Percentiles rank a stretch among this genome's conserved stretches.
Conservation (phyloP, 129 eudicot species). For the Artemisia argyi region DNA sequence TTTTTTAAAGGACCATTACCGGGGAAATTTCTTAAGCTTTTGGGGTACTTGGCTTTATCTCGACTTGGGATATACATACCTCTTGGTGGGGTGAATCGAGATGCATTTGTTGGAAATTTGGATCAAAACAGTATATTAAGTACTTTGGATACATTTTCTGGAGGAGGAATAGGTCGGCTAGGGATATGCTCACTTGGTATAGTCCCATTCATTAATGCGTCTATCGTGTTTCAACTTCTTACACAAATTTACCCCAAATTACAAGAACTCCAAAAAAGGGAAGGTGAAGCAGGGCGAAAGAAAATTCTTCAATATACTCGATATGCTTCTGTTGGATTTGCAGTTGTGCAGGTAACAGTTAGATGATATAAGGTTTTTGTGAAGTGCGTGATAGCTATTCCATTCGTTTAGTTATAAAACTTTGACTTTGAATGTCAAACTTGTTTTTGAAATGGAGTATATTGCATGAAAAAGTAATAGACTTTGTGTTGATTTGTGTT, state of each 20-base stretch:
- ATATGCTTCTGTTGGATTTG: conserved; percentile 98
- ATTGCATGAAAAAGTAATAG: not conserved
- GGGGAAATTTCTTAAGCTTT: conserved; percentile 86
- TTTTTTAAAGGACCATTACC: conserved; percentile 98
- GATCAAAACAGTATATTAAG: conserved; percentile 82
- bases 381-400: not conserved
- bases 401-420: not conserved
- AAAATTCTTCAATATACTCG: conserved; percentile 93
- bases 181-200: conserved; percentile 98
- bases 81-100: conserved; percentile 97
- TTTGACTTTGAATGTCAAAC: conserved; percentile 10
- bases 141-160: conserved; percentile 97
- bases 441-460: not conserved
- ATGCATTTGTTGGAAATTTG: conserved; percentile 92
- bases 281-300: conserved; percentile 98
- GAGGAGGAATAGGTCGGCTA: conserved; percentile 98
- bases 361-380: not conserved
- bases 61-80: conserved; percentile 97
- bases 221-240: conserved; percentile 94
- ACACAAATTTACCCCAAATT: conserved; percentile 91
- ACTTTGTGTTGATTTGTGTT: not conserved
- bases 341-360: conserved; percentile 78
- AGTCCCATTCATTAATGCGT: conserved; percentile 98
- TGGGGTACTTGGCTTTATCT: conserved; percentile 88
- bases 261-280: conserved; percentile 97